A percentile compares a stretch with the other conserved stretches of the same genome.
Conservation (phyloP, 169 alveolate species). For the Eimeria necatrix region DNA sequence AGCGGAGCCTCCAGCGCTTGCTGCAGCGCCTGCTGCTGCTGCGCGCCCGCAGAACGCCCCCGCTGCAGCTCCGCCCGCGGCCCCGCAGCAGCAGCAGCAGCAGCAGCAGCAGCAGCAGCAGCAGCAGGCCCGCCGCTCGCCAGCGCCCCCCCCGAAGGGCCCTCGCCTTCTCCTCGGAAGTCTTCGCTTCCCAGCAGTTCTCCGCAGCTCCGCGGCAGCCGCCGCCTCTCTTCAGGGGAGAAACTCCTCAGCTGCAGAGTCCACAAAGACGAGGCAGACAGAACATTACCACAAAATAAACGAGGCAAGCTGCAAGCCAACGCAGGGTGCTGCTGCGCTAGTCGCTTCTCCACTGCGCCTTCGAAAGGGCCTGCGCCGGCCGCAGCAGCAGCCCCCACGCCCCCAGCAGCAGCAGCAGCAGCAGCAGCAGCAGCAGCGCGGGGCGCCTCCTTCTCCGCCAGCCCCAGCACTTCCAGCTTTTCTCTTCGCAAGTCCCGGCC, state of each 20-base stretch:
- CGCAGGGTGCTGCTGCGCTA: conserved; percentile 58
- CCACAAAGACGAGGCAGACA: conserved; percentile 78
- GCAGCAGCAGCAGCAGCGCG: background rate
- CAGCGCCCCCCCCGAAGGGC: too few relatives aligned
- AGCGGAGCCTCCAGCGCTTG: too few relatives aligned
- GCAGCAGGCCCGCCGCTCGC: too few relatives aligned
- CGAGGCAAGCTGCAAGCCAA: conserved; percentile 66
- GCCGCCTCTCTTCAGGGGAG: too few relatives aligned
- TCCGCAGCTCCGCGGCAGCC: too few relatives aligned
- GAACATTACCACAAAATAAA: conserved; percentile 45
- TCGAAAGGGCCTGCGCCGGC: background rate
- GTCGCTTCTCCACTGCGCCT: conserved; percentile 47
- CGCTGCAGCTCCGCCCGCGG: too few relatives aligned
- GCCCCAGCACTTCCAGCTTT: conserved; percentile 56
- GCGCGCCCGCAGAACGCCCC: too few relatives aligned
- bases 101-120: too few relatives aligned
- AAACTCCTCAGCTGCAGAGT: conserved; percentile 74
- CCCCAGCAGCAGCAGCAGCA: background rate
- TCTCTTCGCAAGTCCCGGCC: background rate
- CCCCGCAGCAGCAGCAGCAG: too few relatives aligned
- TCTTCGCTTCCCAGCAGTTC: too few relatives aligned
- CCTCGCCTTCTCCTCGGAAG: too few relatives aligned
- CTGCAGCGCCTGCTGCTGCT: too few relatives aligned
- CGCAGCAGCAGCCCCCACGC: background rate
- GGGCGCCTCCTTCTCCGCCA: conserved; percentile 11